Evolutionary conservation across 179 eudicot species (phyloP), one percentile per base, ranked within the genome.

Genomic region (Beta macrorhiza): DNA sequence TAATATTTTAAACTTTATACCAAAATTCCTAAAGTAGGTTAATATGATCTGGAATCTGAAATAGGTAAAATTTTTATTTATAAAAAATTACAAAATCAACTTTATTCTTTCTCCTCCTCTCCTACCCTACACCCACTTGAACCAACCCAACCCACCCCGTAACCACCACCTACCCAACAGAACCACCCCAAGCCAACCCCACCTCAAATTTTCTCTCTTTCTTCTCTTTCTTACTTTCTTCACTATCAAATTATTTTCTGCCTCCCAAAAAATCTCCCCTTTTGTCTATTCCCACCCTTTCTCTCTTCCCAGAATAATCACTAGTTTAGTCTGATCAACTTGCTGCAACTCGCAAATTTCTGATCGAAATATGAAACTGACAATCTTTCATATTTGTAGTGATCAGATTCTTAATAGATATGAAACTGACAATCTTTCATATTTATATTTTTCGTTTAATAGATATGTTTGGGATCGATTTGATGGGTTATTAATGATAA

Each of bases 401-500:
- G 67, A 44, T 52, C 22, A 10, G 74, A 52, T 45, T 49, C 55
- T 22, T 29, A 29, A 29, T 29, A 29, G 32, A 29, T 29, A 29
- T 29, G 32, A 29, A 29, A 29, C 32, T 29, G 32, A 29, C n/a
- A 32, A 52, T 72, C 45, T 29, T 29, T 29, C 32, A 42, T 55
- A 16, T 13, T 58, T 15, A 32, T 20, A 53, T 62, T 51, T 19
- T 57, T 63, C 6, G 42, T 37, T 76, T 14, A 14, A 57, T 8
- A 12, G 0, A 47, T 29, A 47, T n/a, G 14, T 78, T 82, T 62
- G 19, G 65, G 82, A 81, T 85, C 80, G 62, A 67, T 68, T 67
- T 81, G 17, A 72, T 80, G 80, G 73, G 20, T 47, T 25, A 53
- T 19, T 65, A 81, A 81, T 81, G 86, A 9, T 51, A 42, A 67